phyloP scores from a whole-genome alignment of 83 land plant species.

The Picea mariana region DNA sequence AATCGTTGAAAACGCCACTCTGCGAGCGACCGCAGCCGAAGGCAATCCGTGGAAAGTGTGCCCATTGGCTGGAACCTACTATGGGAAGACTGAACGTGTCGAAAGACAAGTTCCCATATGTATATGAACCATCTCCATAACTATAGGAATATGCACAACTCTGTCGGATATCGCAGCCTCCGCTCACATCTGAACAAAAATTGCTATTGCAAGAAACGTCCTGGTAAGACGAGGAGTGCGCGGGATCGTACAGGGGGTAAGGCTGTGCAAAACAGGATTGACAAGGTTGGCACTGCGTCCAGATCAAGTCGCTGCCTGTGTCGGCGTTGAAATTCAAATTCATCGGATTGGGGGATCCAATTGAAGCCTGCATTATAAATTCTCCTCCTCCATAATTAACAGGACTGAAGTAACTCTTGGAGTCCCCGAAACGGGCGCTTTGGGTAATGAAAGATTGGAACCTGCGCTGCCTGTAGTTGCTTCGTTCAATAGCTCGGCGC shows the following conservation, averaged over 20 bases:
- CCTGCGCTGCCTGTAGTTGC: too few relatives aligned
- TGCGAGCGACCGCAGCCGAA: slow-evolving; percentile 19
- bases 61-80: too few relatives aligned
- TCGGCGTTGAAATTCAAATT: background rate
- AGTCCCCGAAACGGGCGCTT: too few relatives aligned
- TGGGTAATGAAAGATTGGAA: too few relatives aligned
- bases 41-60: background rate
- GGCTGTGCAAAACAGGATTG: background rate
- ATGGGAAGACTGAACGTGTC: slow-evolving; percentile 2
- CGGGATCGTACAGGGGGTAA: slow-evolving; percentile 5
- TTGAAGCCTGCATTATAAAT: background rate
- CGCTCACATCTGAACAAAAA: background rate
- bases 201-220: background rate
- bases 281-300: slow-evolving; percentile 14
- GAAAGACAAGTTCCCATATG: background rate
- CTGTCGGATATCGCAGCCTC: background rate
- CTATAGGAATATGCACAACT: background rate
- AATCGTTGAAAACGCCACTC: background rate
- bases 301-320: too few relatives aligned
- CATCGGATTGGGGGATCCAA: background rate
- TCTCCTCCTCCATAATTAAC: background rate
- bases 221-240: background rate
- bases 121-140: slow-evolving; percentile 10
- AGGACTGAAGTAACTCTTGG: background rate
- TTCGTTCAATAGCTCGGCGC: too few relatives aligned